Percentiles rank a stretch among this genome's conserved stretches.
phyloP scores from a whole-genome alignment of 2,329 filamentous ascomycete genomes.

The Penicillium frequentans region DNA sequence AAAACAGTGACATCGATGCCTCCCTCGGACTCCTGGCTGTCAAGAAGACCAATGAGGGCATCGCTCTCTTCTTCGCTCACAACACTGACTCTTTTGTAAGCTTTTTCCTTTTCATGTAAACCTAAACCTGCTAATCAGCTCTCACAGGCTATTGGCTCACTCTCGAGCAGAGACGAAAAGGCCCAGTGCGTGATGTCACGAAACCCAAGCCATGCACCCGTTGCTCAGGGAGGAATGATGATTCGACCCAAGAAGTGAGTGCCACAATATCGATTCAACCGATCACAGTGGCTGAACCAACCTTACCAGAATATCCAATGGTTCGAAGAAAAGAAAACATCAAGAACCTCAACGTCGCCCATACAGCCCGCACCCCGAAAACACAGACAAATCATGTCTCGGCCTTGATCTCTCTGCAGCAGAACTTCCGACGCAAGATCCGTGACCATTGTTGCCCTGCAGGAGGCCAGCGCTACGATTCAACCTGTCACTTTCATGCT shows the following conservation, averaged over 20 bases:
- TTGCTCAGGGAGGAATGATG: constrained; percentile 50
- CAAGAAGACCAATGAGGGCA: constrained; percentile 75
- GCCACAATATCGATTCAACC: background rate
- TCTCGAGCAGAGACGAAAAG: constrained; percentile 73
- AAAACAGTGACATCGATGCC: constrained; percentile 73
- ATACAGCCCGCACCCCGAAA: constrained; percentile 64
- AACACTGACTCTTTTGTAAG: constrained; percentile 81
- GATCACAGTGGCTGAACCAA: background rate
- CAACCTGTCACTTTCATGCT: background rate
- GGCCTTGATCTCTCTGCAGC: constrained; percentile 66
- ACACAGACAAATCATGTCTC: constrained; percentile 59
- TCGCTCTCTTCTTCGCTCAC: constrained; percentile 89
- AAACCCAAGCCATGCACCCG: constrained; percentile 53
- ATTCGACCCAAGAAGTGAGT: constrained; percentile 27
- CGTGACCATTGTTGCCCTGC: background rate
- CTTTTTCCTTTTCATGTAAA: background rate
- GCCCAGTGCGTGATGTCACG: constrained; percentile 89
- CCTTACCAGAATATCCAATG: background rate
- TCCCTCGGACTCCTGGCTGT: constrained; percentile 89
- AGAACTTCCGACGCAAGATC: constrained; percentile 35
- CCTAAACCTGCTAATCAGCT: constrained; percentile 1
- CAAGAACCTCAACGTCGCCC: constrained; percentile 78
- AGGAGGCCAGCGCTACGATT: background rate
- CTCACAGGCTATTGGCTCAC: constrained; percentile 72
- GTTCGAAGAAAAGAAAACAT: constrained; percentile 35